Conservation (phyloP, 208 protist genomes). For the Crithidia sp. region DNA sequence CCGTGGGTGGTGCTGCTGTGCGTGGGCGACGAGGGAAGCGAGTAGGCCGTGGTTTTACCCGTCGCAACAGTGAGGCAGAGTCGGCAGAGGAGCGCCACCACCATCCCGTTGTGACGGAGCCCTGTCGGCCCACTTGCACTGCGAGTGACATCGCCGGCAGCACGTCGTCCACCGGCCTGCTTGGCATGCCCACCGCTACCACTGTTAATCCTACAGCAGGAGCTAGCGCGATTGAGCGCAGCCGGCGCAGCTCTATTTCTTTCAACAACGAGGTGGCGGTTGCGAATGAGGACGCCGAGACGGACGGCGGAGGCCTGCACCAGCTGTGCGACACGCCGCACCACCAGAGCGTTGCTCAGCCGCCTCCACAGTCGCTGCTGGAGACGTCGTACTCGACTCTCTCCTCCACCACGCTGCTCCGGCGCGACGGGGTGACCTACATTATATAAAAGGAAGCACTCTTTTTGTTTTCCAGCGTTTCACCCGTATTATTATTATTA, state of each 20-base stretch:
- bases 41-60: constrained; percentile 16
- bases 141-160: constrained; percentile 5
- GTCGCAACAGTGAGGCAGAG: not conserved
- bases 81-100: not conserved
- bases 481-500: no score
- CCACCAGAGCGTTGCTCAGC: constrained; percentile 14
- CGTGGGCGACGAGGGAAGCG: constrained; percentile 9
- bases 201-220: not conserved
- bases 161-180: constrained; percentile 1
- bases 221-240: not conserved
- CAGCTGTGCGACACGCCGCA: constrained; percentile 11
- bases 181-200: not conserved
- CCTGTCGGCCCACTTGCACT: not conserved
- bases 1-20: not conserved
- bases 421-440: constrained; percentile 11
- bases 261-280: constrained; percentile 12
- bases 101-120: not conserved
- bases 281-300: constrained; percentile 1
- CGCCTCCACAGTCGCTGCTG: not conserved
- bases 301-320: constrained; percentile 6
- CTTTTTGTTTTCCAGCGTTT: not conserved
- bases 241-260: constrained; percentile 8
- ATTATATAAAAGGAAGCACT: not conserved
- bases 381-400: not conserved
- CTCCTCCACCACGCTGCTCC: constrained; percentile 10